Evolutionary conservation across 1,139 yeast species (phyloP).

Genomic region (Kluyveromyces sp.): DNA sequence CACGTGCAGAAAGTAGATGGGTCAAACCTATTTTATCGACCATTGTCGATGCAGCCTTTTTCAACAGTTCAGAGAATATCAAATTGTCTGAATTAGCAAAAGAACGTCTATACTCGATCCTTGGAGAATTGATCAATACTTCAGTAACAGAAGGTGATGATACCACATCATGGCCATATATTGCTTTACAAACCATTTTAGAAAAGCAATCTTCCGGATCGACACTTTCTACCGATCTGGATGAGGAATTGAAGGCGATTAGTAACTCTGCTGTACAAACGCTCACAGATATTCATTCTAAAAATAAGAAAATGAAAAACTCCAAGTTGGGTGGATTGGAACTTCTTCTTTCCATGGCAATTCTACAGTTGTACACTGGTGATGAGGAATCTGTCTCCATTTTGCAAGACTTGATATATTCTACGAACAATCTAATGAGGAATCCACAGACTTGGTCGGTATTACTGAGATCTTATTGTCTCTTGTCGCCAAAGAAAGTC

Average conservation of each 20-base stretch:
- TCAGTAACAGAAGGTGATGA: slow-evolving; percentile 25
- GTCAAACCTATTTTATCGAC: slow-evolving; percentile 44
- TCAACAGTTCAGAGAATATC: slow-evolving; percentile 26
- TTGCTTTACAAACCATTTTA: slow-evolving; percentile 31
- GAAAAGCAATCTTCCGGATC: slow-evolving; percentile 29
- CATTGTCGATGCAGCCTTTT: slow-evolving; percentile 50
- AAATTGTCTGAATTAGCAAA: slow-evolving; percentile 37
- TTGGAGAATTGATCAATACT: slow-evolving; percentile 48
- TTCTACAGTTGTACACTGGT: slow-evolving; percentile 72
- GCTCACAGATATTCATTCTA: slow-evolving; percentile 40
- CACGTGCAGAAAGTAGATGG: slow-evolving; percentile 31
- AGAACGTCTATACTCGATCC: slow-evolving; percentile 58
- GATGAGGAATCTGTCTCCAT: slow-evolving; percentile 72
- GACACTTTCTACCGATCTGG: slow-evolving; percentile 40
- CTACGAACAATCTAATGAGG: slow-evolving; percentile 34
- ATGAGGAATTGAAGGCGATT: slow-evolving; percentile 44
- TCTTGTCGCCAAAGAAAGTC: slow-evolving; percentile 67
- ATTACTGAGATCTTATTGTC: slow-evolving; percentile 76
- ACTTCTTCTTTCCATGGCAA: slow-evolving; percentile 65
- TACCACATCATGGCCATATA: slow-evolving; percentile 54
- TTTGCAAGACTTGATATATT: slow-evolving; percentile 61
- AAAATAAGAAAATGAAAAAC: slow-evolving; percentile 32
- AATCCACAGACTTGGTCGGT: slow-evolving; percentile 44
- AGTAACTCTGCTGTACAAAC: slow-evolving; percentile 45
- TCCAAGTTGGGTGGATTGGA: slow-evolving; percentile 42